A percentile compares a stretch with the other conserved stretches of the same genome.
Conservation (phyloP, 2,329 filamentous ascomycete species). For the Fusarium transvaalense region DNA sequence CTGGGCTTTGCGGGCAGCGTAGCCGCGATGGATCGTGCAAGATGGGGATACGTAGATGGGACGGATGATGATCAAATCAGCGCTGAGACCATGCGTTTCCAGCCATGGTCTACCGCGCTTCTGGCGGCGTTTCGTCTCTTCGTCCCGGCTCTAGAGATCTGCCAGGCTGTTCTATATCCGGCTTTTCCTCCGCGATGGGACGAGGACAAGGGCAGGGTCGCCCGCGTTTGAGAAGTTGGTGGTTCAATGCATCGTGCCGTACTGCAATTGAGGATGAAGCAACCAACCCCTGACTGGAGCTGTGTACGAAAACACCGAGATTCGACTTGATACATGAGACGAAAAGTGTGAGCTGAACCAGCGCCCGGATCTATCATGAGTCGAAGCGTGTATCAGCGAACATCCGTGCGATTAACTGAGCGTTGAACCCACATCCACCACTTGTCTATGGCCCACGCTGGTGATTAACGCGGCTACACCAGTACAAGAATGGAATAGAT, state of each 20-base stretch:
- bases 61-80: constrained; percentile 30
- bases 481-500: constrained; percentile 24
- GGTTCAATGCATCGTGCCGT: constrained; percentile 17
- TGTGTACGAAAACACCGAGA: constrained; percentile 27
- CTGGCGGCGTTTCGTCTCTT: constrained; percentile 43
- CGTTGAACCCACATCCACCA: neutral
- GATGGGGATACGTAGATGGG: constrained; percentile 13
- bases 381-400: constrained; percentile 44
- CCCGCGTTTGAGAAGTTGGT: constrained; percentile 42
- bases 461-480: constrained; percentile 26
- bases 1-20: constrained; percentile 26
- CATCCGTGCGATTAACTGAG: constrained; percentile 32
- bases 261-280: constrained; percentile 18
- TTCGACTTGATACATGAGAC: constrained; percentile 43
- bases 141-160: constrained; percentile 33
- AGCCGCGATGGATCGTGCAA: constrained; percentile 20
- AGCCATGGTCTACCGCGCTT: constrained; percentile 40
- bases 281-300: constrained; percentile 18
- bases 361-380: constrained; percentile 43
- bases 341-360: constrained; percentile 43
- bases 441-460: constrained; percentile 16
- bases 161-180: constrained; percentile 39
- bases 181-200: constrained; percentile 27
- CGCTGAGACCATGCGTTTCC: constrained; percentile 27
- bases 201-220: constrained; percentile 19